Evolutionary conservation across 768 basidiomycete species (phyloP).

Genomic region (Porphyrellus cyaneotinctus): DNA sequence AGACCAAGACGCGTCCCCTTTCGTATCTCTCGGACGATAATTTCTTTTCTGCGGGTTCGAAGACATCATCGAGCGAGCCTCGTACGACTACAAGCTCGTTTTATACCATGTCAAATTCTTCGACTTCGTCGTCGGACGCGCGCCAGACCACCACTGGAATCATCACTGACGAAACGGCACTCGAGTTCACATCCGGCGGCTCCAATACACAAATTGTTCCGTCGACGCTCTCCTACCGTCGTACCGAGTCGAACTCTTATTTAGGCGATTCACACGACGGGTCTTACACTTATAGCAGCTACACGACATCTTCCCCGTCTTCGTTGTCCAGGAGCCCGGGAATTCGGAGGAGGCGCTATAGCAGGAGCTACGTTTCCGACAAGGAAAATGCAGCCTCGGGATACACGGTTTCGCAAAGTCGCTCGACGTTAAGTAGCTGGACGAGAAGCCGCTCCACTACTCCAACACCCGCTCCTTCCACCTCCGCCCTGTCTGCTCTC

Average conservation of each 20-base stretch:
- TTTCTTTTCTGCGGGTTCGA: constrained; percentile 43
- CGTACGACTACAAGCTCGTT: constrained; percentile 30
- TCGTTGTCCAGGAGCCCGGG: constrained; percentile 55
- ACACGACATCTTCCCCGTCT: constrained; percentile 45
- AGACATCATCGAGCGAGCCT: constrained; percentile 30
- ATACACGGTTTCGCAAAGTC: constrained; percentile 33
- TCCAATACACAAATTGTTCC: constrained; percentile 44
- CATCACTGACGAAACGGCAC: constrained; percentile 37
- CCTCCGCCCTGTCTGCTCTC: constrained; percentile 24
- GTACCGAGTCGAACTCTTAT: constrained; percentile 52
- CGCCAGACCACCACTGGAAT: constrained; percentile 30
- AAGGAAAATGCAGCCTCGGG: constrained; percentile 49
- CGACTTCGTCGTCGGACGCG: constrained; percentile 28
- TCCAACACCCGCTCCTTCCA: constrained; percentile 32
- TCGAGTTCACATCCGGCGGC: constrained; percentile 36
- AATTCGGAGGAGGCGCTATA: constrained; percentile 49
- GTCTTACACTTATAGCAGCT: constrained; percentile 32
- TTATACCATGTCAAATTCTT: constrained; percentile 33
- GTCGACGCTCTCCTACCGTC: constrained; percentile 49
- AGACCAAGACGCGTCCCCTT: constrained; percentile 27
- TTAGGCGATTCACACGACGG: constrained; percentile 52
- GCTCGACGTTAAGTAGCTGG: constrained; percentile 32
- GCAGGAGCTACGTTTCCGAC: constrained; percentile 42
- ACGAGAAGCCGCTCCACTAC: constrained; percentile 32
- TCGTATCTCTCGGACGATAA: constrained; percentile 40